Evolutionary conservation across 805 yeast genomes (phyloP).

Genomic region (Saccharomycopsis amapae): DNA sequence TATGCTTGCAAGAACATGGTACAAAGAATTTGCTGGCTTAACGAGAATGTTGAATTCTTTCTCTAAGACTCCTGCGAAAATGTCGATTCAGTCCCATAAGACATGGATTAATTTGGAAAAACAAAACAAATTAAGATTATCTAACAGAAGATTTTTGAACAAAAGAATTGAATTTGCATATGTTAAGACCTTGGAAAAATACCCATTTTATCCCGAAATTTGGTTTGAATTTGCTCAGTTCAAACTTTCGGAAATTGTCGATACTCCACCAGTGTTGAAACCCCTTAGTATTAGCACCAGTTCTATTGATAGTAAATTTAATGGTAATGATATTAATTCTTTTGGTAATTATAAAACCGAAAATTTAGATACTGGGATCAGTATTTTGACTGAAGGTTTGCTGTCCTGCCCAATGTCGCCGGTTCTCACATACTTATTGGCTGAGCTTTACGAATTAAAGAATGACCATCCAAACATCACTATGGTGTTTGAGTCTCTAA

Average conservation of each 20-base stretch:
- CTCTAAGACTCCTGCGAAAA: slow-evolving; percentile 25
- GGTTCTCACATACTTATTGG: slow-evolving; percentile 55
- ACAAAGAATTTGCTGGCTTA: slow-evolving; percentile 58
- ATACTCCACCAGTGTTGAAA: neutral
- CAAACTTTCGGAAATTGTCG: slow-evolving; percentile 20
- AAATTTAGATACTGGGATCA: slow-evolving; percentile 25
- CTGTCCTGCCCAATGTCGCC: slow-evolving; percentile 63
- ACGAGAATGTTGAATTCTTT: slow-evolving; percentile 38
- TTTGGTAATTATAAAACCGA: slow-evolving; percentile 5
- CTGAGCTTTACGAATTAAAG: slow-evolving; percentile 63
- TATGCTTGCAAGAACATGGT: slow-evolving; percentile 78
- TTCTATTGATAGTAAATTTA: neutral
- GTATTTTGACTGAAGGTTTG: slow-evolving; percentile 48
- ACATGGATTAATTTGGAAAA: slow-evolving; percentile 78
- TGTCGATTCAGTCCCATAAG: slow-evolving; percentile 21
- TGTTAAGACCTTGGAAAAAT: slow-evolving; percentile 54
- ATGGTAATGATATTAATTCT: neutral
- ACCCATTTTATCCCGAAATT: slow-evolving; percentile 61
- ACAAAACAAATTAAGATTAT: slow-evolving; percentile 56
- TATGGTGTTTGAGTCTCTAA: slow-evolving; percentile 42
- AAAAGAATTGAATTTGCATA: slow-evolving; percentile 66
- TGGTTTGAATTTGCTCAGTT: slow-evolving; percentile 61
- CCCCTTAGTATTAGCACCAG: neutral
- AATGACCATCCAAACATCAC: slow-evolving; percentile 44
- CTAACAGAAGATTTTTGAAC: slow-evolving; percentile 38